Base-by-base conservation (phyloP, 2,329 filamentous ascomycete genomes). In the Apiospora koreana region DNA sequence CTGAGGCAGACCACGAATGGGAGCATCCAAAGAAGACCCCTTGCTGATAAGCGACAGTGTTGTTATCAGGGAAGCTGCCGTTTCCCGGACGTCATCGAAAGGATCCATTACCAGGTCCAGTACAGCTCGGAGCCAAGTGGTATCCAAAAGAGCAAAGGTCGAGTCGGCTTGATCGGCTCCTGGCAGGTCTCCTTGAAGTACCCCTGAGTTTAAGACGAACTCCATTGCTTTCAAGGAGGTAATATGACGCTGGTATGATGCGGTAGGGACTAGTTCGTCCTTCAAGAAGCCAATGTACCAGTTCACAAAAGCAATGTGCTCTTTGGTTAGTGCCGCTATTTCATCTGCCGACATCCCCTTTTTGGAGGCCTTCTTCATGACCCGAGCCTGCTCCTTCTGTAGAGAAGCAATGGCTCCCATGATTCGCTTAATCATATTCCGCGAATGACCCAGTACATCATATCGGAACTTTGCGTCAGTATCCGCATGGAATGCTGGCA, bases 231-330 rank as follows among this genome's bases (percentile, higher is more conserved):
- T 94, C 6, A 98, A 80, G 2, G 94, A 90, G 2, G 93, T 93
- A 65, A 95, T 93, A 75, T 97, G 95, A 8, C 94, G 89, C 78
- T 97, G 95, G 77, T 98, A 99, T 14, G 95, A 96, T 21, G 93
- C 90, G 0, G 92, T 95, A 2, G 94, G 91, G 2, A 89, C 87
- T 28, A 99, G 83, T 75, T 98, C 94, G 46, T 84, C 83, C 68
- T 89, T 86, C 7, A 98, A 80, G 74, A 97, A 96, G 1, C 82
- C 77, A 1, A 93, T 76, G 77, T 95, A 97, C 90, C 93, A 95
- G 1, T 80, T 78, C n/a, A 97, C 74, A 76, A 97, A 97, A 0
- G 82, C 80, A 43, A 87, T 80, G 75, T 91, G 92, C 71, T 84
- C 85, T 42, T 80, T 74, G 50, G 89, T 77, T 69, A 25, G 58